Percentiles rank a stretch among this genome's conserved stretches.
phyloP scores from a whole-genome alignment of 1,284 basidiomycete genomes.

The Rhodotorula sp. region DNA sequence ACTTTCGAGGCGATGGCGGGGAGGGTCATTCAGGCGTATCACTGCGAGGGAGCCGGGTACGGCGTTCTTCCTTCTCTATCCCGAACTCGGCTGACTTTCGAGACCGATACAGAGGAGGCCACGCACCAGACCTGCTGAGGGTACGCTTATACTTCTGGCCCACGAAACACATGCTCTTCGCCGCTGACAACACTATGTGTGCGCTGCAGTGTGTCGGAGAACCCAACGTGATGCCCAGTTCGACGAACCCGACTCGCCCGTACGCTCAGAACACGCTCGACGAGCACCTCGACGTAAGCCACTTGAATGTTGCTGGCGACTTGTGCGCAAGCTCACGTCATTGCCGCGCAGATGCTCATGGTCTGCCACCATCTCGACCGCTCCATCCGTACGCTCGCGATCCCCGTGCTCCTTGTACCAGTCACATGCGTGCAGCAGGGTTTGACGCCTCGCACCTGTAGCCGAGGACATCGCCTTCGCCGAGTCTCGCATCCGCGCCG shows the following conservation, averaged over 20 bases:
- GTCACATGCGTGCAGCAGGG: slow-evolving; percentile 46
- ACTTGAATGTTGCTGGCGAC: not conserved
- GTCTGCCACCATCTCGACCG: slow-evolving; percentile 86
- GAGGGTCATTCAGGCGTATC: slow-evolving; percentile 96
- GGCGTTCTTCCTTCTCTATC: not conserved
- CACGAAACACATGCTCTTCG: no score
- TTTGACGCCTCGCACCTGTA: slow-evolving; percentile 48
- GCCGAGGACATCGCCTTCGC: slow-evolving; percentile 91
- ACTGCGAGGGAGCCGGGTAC: slow-evolving; percentile 56
- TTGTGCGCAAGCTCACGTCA: not conserved
- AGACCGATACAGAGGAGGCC: slow-evolving; percentile 63
- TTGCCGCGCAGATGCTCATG: slow-evolving; percentile 82
- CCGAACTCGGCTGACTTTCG: not conserved
- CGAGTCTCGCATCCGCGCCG: slow-evolving; percentile 92
- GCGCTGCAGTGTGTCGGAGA: no score
- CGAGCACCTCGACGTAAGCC: slow-evolving; percentile 88
- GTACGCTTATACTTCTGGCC: slow-evolving; percentile 58
- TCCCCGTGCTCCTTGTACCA: slow-evolving; percentile 55
- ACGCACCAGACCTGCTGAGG: slow-evolving; percentile 92
- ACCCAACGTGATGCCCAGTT: slow-evolving; percentile 87
- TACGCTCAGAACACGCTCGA: slow-evolving; percentile 91
- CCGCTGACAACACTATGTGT: no score
- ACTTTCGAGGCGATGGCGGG: slow-evolving; percentile 88
- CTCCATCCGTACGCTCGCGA: slow-evolving; percentile 58
- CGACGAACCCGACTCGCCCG: slow-evolving; percentile 95